These are phyloP conservation scores for Suillus tomentosus DNA, from an alignment of 768 basidiomycete species.

Conservation along the genomic window DNA sequence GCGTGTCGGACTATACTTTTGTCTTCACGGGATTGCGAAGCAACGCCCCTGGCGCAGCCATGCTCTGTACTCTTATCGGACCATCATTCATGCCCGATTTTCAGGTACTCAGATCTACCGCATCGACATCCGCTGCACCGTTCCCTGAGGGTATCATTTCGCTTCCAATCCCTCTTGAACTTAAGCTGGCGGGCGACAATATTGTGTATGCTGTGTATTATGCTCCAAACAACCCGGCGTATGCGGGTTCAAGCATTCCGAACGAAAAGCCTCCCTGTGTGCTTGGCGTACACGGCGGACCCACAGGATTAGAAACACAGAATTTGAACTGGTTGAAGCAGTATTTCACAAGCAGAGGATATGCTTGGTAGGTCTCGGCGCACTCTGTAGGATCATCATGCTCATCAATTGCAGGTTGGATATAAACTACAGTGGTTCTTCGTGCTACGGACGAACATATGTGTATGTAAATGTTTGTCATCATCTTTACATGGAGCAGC, in stretches of 20 bases:
- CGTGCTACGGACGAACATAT: conserved; percentile 72
- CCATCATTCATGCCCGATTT: conserved; percentile 27
- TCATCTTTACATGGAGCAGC: conserved; percentile 60
- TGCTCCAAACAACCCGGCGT: conserved; percentile 65
- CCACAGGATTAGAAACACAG: conserved; percentile 51
- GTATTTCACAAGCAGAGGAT: conserved; percentile 72
- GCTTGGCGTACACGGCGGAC: conserved; percentile 71
- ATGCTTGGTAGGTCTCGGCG: conserved; percentile 49
- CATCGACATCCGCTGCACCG: conserved; percentile 17
- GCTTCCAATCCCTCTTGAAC: conserved; percentile 47
- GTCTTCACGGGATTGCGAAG: conserved; percentile 37
- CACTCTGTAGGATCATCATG: background rate
- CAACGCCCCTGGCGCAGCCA: conserved; percentile 34
- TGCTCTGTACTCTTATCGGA: conserved; percentile 30
- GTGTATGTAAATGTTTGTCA: conserved; percentile 35
- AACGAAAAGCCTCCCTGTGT: conserved; percentile 71
- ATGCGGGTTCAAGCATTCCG: conserved; percentile 42
- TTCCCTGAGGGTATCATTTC: conserved; percentile 39
- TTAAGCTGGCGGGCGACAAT: conserved; percentile 35
- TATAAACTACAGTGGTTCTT: conserved; percentile 78
- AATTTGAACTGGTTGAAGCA: conserved; percentile 55
- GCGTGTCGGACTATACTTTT: conserved; percentile 24
- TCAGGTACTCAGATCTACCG: conserved; percentile 25
- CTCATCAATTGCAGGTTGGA: conserved; percentile 39
- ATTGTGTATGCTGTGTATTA: conserved; percentile 67